phyloP scores from a whole-genome alignment of 441 rosid species.

The Corymbia citriodora region DNA sequence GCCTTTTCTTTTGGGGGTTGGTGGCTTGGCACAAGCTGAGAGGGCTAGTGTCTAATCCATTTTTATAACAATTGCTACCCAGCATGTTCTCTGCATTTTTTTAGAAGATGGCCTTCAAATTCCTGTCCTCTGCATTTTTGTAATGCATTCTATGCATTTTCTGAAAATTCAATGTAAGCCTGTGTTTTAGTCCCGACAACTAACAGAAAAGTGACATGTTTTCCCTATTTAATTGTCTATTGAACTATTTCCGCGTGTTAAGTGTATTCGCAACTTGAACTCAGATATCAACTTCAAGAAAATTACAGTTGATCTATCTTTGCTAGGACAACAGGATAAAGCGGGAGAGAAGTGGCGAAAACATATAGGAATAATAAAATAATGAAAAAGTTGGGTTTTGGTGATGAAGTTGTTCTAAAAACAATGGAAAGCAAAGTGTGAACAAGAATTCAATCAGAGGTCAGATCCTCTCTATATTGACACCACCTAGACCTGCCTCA shows the following conservation, averaged over 20 bases:
- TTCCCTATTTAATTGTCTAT: background rate
- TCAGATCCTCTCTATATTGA: constrained; percentile 38
- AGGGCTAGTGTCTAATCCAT: background rate
- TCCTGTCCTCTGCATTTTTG: background rate
- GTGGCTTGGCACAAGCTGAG: background rate
- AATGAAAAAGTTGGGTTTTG: constrained; percentile 11
- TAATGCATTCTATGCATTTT: no score
- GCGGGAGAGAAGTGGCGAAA: background rate
- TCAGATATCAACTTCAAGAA: background rate
- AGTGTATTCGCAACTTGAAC: background rate
- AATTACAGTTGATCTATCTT: background rate
- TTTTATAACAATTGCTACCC: background rate
- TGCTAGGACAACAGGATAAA: background rate
- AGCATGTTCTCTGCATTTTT: background rate
- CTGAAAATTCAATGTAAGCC: background rate
- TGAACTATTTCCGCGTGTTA: background rate
- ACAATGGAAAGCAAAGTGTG: background rate
- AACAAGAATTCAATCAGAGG: constrained; percentile 40
- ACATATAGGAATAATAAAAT: background rate
- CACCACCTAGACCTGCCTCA: constrained; percentile 6
- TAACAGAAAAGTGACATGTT: background rate
- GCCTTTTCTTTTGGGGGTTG: background rate
- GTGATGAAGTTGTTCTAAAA: background rate
- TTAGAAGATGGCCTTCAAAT: background rate
- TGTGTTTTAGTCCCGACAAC: background rate